Conservation (phyloP, 495 filamentous ascomycete genomes). For the Friedmanniomyces simplex region DNA sequence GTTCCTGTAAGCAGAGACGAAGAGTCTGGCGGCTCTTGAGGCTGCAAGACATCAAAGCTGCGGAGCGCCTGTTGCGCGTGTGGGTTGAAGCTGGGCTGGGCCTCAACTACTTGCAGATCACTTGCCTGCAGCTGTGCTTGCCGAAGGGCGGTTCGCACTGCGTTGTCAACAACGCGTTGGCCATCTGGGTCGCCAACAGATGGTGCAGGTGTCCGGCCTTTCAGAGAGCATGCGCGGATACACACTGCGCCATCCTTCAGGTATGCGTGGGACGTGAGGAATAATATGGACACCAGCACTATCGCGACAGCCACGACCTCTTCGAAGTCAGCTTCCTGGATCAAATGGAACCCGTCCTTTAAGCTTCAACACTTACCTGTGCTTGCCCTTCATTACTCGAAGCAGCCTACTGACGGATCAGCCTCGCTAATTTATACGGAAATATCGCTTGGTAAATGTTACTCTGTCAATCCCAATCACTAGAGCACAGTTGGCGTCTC, state of each 20-base stretch:
- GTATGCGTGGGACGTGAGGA: constrained; percentile 12
- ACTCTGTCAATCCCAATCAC: constrained; percentile 9
- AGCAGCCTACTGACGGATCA: background rate
- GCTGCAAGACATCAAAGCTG: background rate
- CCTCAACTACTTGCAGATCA: background rate
- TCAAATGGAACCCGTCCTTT: too few relatives aligned
- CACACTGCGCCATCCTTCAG: constrained; percentile 8
- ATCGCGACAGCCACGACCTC: constrained; percentile 6
- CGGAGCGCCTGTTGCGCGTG: background rate
- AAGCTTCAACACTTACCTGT: background rate
- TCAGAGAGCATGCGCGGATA: background rate
- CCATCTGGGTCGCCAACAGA: background rate
- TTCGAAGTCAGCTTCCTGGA: background rate
- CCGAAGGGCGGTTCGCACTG: background rate
- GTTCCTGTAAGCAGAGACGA: background rate
- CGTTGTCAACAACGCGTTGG: background rate
- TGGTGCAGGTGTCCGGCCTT: background rate
- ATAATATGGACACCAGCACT: constrained; percentile 7
- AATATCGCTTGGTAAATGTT: too few relatives aligned
- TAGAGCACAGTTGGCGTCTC: constrained; percentile 3
- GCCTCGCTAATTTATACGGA: background rate
- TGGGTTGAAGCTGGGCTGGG: background rate
- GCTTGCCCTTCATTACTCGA: background rate
- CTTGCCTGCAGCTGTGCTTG: background rate
- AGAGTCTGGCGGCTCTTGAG: background rate